These are phyloP conservation scores for Drechslerella coelobrocha DNA, from an alignment of 2,329 filamentous ascomycete genomes.

Conservation along the genomic window DNA sequence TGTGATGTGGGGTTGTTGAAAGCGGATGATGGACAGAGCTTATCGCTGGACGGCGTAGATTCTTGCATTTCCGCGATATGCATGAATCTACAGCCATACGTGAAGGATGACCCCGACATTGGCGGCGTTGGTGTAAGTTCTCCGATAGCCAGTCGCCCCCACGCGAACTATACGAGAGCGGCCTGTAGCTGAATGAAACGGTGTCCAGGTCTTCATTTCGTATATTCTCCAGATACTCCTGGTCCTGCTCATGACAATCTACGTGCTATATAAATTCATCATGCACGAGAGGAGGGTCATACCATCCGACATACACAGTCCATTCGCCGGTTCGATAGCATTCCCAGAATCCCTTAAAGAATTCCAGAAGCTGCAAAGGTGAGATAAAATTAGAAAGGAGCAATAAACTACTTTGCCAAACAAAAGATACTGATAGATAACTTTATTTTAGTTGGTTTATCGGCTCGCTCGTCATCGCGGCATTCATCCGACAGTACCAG, in stretches of 20 bases:
- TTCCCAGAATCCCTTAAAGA: conserved; percentile 36
- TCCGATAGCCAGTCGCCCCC: background rate
- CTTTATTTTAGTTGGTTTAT: conserved; percentile 40
- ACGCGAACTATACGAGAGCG: background rate
- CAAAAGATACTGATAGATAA: background rate
- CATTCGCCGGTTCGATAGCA: conserved; percentile 34
- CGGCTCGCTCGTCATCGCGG: conserved; percentile 42
- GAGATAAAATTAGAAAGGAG: background rate
- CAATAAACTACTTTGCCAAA: too few relatives aligned
- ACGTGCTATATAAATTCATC: conserved; percentile 39
- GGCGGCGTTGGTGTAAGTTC: conserved; percentile 42
- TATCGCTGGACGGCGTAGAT: conserved; percentile 14
- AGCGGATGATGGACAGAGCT: conserved; percentile 11
- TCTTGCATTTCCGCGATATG: conserved; percentile 33
- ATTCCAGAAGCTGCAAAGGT: conserved; percentile 49
- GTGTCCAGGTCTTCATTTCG: conserved; percentile 41
- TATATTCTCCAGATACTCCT: conserved; percentile 44
- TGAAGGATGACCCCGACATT: conserved; percentile 46
- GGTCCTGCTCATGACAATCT: conserved; percentile 45
- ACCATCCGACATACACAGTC: conserved; percentile 29
- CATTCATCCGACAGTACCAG: conserved; percentile 37
- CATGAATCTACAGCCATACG: conserved; percentile 23
- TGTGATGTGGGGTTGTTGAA: conserved; percentile 14
- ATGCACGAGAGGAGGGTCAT: conserved; percentile 33
- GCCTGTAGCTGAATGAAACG: too few relatives aligned